phyloP scores from a whole-genome alignment of 2,329 filamentous ascomycete species.

The Pseudocercospora ulei region DNA sequence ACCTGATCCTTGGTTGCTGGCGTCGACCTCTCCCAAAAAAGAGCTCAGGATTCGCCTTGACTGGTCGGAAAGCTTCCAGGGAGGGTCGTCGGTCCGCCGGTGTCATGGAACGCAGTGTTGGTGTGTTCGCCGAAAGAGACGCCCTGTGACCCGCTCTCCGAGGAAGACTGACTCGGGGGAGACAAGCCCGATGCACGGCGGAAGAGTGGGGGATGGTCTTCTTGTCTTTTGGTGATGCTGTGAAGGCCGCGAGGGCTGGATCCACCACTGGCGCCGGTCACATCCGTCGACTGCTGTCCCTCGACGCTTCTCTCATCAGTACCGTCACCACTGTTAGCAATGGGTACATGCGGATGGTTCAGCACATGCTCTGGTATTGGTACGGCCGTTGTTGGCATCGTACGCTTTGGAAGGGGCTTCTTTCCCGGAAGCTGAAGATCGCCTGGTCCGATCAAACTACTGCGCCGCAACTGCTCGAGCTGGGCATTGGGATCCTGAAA shows the following conservation, averaged over 20 bases:
- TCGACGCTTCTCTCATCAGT: neutral
- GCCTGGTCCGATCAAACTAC: conserved; percentile 34
- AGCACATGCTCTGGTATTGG: conserved; percentile 22
- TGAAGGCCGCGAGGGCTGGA: conserved; percentile 15
- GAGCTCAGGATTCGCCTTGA: conserved; percentile 3
- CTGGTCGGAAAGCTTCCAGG: conserved; percentile 10
- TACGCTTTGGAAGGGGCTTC: conserved; percentile 25
- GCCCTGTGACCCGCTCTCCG: conserved; percentile 1
- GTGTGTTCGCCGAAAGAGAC: conserved; percentile 5
- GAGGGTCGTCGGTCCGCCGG: conserved; percentile 11
- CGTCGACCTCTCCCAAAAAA: conserved; percentile 12
- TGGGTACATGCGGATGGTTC: conserved; percentile 14
- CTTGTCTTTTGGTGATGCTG: neutral
- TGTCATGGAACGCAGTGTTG: conserved; percentile 15
- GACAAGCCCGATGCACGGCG: neutral
- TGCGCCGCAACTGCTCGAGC: conserved; percentile 42
- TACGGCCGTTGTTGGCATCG: conserved; percentile 30
- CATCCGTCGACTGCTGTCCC: neutral
- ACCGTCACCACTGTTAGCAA: conserved; percentile 7
- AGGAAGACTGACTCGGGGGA: neutral
- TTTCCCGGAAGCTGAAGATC: conserved; percentile 28
- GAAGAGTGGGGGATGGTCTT: neutral
- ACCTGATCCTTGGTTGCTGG: conserved; percentile 8
- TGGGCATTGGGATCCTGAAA: conserved; percentile 40
- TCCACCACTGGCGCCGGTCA: conserved; percentile 12